phyloP scores from a whole-genome alignment of 345 rosid genomes.

The Raphanus sativus region DNA sequence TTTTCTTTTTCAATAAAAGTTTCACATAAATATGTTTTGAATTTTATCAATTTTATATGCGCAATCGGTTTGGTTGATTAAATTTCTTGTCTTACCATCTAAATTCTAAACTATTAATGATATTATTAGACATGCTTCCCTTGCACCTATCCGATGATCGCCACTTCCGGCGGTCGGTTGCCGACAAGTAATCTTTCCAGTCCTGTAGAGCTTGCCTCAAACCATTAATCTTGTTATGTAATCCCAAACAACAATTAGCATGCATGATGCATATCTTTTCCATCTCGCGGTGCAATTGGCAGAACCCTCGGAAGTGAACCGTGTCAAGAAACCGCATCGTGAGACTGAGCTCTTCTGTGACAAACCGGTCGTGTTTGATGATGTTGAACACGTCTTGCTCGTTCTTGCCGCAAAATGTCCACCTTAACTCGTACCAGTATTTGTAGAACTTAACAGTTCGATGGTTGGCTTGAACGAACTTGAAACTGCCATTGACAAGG shows the following conservation, averaged over 20 bases:
- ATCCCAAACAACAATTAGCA: background rate
- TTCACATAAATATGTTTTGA: background rate
- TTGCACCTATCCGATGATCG: background rate
- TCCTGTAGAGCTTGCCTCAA: background rate
- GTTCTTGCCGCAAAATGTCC: background rate
- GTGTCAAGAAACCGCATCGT: background rate
- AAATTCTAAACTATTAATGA: background rate
- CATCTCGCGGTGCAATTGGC: conserved; percentile 8
- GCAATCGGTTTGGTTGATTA: background rate
- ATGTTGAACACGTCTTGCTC: background rate
- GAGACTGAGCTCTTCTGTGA: background rate
- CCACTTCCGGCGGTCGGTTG: background rate
- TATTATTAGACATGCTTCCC: too few relatives aligned
- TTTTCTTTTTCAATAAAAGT: background rate
- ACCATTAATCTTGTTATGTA: background rate
- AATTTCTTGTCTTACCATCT: background rate
- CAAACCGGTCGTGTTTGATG: background rate
- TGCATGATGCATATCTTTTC: background rate
- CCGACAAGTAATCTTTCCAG: background rate
- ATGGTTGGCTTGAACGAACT: background rate
- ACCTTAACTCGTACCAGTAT: background rate
- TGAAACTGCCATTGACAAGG: background rate
- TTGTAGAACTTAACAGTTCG: conserved; percentile 6
- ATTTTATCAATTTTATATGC: background rate
- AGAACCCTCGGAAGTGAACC: conserved; percentile 13